These are phyloP conservation scores for Melocanna baccifera DNA, from an alignment of 176 grass and related monocot genomes.

Conservation along the genomic window DNA sequence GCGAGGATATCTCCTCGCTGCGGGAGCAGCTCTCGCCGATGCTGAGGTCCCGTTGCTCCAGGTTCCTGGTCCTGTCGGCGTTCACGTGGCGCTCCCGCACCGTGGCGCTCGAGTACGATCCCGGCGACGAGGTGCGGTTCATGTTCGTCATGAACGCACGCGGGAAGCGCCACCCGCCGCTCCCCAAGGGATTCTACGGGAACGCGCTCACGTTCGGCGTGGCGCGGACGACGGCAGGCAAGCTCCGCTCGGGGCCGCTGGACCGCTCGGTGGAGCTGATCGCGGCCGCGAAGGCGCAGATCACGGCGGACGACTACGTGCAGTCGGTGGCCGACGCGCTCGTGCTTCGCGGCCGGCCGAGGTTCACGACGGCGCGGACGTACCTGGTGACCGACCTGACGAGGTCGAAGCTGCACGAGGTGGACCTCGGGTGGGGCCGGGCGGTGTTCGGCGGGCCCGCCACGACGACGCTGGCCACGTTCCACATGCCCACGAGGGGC, in stretches of 20 bases:
- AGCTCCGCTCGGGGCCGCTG: conserved; percentile 24
- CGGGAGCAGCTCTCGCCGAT: background rate
- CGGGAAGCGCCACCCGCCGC: conserved; percentile 9
- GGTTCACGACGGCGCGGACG: conserved; percentile 30
- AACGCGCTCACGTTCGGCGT: conserved; percentile 39
- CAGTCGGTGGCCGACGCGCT: conserved; percentile 37
- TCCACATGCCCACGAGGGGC: background rate
- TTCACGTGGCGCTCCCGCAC: conserved; percentile 39
- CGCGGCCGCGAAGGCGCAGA: conserved; percentile 19
- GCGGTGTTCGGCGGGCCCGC: conserved; percentile 33
- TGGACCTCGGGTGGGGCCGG: conserved; percentile 36
- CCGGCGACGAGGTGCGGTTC: conserved; percentile 33
- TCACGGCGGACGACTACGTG: conserved; percentile 23
- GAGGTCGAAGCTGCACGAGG: conserved; percentile 20
- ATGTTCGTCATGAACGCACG: conserved; percentile 40
- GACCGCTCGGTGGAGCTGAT: conserved; percentile 32
- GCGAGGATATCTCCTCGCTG: background rate
- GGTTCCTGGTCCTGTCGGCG: conserved; percentile 29
- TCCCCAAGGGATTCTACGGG: conserved; percentile 51
- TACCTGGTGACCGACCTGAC: conserved; percentile 40
- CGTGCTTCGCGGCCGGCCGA: conserved; percentile 31
- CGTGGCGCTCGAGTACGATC: conserved; percentile 20
- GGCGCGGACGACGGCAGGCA: conserved; percentile 23
- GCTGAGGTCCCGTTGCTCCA: background rate
- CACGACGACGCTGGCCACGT: conserved; percentile 33